Percentiles rank a stretch among this genome's conserved stretches.
phyloP scores from a whole-genome alignment of 805 yeast species.

The Yamadazyma scolyti region DNA sequence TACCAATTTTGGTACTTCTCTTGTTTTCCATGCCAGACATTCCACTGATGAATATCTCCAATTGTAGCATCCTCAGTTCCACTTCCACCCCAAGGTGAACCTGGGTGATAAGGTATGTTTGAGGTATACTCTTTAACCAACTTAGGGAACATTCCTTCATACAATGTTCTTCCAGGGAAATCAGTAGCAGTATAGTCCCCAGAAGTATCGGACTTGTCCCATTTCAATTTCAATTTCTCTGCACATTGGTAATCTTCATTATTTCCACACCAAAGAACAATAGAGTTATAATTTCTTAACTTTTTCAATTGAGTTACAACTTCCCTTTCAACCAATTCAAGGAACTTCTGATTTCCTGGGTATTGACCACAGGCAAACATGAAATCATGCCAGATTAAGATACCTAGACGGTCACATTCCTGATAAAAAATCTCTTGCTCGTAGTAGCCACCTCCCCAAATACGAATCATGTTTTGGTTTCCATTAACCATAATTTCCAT shows the following conservation, averaged over 20 bases:
- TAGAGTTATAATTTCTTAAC: constrained; percentile 36
- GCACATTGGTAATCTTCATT: constrained; percentile 46
- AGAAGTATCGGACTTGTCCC: constrained; percentile 19
- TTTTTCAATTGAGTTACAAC: constrained; percentile 34
- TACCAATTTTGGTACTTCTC: constrained; percentile 45
- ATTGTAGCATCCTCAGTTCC: constrained; percentile 12
- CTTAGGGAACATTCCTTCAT: constrained; percentile 35
- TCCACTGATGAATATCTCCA: constrained; percentile 53
- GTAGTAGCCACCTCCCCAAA: constrained; percentile 49
- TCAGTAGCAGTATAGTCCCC: constrained; percentile 25
- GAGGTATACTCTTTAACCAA: constrained; percentile 18
- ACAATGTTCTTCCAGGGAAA: constrained; percentile 41
- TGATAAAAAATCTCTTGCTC: constrained; percentile 40
- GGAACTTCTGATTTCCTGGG: constrained; percentile 38
- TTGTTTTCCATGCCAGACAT: constrained; percentile 51
- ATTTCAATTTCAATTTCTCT: constrained; percentile 24
- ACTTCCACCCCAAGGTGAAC: constrained; percentile 46
- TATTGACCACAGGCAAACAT: constrained; percentile 57
- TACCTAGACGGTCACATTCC: constrained; percentile 39
- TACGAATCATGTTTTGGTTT: constrained; percentile 41
- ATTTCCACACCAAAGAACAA: constrained; percentile 40
- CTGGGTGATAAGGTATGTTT: constrained; percentile 36
- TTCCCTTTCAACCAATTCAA: constrained; percentile 31
- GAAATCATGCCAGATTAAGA: constrained; percentile 53
- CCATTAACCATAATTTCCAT: constrained; percentile 31